Percentiles rank a stretch among this genome's conserved stretches.
Evolutionary conservation across 768 basidiomycete genomes (phyloP).

Genomic region (Trametes cubensis): DNA sequence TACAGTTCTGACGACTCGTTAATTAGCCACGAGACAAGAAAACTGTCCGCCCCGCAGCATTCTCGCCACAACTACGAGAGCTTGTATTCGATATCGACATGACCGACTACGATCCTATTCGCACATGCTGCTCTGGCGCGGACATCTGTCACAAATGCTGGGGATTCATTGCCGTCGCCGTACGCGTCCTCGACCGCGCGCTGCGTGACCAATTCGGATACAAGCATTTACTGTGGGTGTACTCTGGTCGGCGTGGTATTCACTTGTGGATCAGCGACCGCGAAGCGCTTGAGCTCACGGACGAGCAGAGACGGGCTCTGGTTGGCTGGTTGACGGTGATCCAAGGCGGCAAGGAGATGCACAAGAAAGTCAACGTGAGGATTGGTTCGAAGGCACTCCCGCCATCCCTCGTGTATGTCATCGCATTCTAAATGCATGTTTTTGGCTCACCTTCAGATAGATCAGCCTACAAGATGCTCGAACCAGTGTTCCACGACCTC

Average conservation of each 20-base stretch:
- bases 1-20: background rate
- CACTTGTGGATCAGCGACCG: slow-evolving; percentile 96
- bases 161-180: slow-evolving; percentile 92
- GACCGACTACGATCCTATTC: slow-evolving; percentile 96
- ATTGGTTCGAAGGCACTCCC: slow-evolving; percentile 54
- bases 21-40: slow-evolving; percentile 87
- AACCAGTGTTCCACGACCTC: slow-evolving; percentile 58
- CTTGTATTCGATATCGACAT: slow-evolving; percentile 99
- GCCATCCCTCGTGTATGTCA: slow-evolving; percentile 65
- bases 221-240: slow-evolving; percentile 91
- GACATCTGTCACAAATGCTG: slow-evolving; percentile 93
- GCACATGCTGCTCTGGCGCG: slow-evolving; percentile 92
- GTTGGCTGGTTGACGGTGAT: slow-evolving; percentile 88
- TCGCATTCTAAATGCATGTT: background rate
- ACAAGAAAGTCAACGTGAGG: slow-evolving; percentile 81
- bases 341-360: slow-evolving; percentile 77
- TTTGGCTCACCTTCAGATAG: slow-evolving; percentile 4
- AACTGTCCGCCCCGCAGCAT: slow-evolving; percentile 65
- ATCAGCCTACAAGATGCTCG: slow-evolving; percentile 18
- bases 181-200: slow-evolving; percentile 77
- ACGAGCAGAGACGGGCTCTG: slow-evolving; percentile 85
- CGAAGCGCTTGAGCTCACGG: slow-evolving; percentile 85
- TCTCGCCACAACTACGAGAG: slow-evolving; percentile 81
- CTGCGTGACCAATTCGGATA: slow-evolving; percentile 92
- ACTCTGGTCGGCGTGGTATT: slow-evolving; percentile 97